A percentile compares a stretch with the other conserved stretches of the same genome.
phyloP scores from a whole-genome alignment of 768 basidiomycete species.

The Tephrocybe sp. region DNA sequence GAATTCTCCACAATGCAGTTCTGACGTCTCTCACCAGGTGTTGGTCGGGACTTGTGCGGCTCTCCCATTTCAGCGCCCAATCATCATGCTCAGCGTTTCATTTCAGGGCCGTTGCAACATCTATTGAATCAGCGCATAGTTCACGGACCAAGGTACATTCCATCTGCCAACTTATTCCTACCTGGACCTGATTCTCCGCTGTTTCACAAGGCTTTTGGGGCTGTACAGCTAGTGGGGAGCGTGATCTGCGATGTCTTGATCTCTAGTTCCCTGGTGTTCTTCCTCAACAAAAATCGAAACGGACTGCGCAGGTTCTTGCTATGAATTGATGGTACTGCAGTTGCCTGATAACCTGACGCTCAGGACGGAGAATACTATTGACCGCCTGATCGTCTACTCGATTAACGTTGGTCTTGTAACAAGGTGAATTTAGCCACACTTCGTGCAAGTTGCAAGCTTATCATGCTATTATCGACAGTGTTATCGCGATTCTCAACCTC shows the following conservation, averaged over 20 bases:
- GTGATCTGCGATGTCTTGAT: slow-evolving; percentile 7
- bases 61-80: neutral
- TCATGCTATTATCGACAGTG: neutral
- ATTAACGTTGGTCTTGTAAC: slow-evolving; percentile 8
- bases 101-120: slow-evolving; percentile 1
- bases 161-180: no score
- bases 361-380: slow-evolving; percentile 4
- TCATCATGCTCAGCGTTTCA: neutral
- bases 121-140: neutral
- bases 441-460: neutral
- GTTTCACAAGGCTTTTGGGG: neutral
- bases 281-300: slow-evolving; percentile 6
- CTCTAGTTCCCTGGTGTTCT: slow-evolving; percentile 3
- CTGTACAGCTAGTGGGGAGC: slow-evolving; percentile 3
- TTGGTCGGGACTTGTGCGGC: neutral
- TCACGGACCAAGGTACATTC: slow-evolving; percentile 1
- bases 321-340: neutral
- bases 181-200: no score
- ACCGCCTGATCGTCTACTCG: slow-evolving; percentile 3
- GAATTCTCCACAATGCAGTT: neutral
- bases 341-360: neutral
- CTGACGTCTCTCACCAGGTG: neutral
- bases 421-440: neutral
- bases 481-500: slow-evolving; percentile 6
- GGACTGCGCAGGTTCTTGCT: neutral